Percentiles rank a stretch among this genome's conserved stretches.
Evolutionary conservation across 345 rosid species (phyloP).

Genomic region (Raphanus sativus): DNA sequence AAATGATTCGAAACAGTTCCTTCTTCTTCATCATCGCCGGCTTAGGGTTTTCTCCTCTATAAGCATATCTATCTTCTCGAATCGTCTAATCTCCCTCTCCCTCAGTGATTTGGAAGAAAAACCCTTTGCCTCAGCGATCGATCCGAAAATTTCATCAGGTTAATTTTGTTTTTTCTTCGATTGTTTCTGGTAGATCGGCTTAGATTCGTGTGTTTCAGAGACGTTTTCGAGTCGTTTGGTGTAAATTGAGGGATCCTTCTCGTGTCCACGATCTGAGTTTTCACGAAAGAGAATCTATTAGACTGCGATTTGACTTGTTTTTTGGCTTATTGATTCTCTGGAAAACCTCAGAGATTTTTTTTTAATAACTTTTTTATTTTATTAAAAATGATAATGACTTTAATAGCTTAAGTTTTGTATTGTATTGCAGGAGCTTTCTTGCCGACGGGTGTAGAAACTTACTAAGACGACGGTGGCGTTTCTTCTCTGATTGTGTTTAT

Average conservation of each 20-base stretch:
- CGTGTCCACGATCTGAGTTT: constrained; percentile 24
- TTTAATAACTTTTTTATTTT: too few species aligned
- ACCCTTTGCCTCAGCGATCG: constrained; percentile 43
- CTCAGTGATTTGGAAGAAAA: constrained; percentile 5
- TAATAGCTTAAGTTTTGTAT: background rate
- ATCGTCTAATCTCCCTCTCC: background rate
- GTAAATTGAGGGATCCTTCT: constrained; percentile 3
- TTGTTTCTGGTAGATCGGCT: constrained; percentile 33
- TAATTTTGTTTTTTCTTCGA: background rate
- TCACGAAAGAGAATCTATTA: background rate
- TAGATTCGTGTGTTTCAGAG: constrained; percentile 32
- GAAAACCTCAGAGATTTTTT: background rate
- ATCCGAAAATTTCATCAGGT: constrained; percentile 27
- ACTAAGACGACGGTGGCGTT: constrained; percentile 18
- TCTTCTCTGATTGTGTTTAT: constrained; percentile 34
- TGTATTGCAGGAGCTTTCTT: constrained; percentile 23
- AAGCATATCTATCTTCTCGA: constrained; percentile 6
- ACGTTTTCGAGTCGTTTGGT: background rate
- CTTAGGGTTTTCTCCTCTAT: constrained; percentile 42
- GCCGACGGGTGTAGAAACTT: constrained; percentile 18
- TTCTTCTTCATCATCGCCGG: constrained; percentile 40
- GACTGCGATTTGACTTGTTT: constrained; percentile 18
- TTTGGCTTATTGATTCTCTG: background rate
- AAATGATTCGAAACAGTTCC: constrained; percentile 21
- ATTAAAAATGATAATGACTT: background rate